Evolutionary conservation across 805 yeast genomes (phyloP).

Genomic region (Metschnikowia reukaufii): DNA sequence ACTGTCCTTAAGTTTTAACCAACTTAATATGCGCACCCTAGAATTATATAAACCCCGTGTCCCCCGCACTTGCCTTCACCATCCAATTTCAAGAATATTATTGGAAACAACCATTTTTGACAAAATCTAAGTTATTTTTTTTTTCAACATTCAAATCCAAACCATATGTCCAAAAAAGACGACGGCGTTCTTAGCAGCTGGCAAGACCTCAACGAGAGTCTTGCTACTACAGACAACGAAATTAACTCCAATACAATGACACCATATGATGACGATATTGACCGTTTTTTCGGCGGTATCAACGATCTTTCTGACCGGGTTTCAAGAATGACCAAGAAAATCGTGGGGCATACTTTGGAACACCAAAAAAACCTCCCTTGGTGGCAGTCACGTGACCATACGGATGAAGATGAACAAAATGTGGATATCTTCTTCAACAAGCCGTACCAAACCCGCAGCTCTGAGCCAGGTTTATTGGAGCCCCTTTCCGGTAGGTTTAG

Average conservation of each 20-base stretch:
- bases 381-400: conserved; percentile 9
- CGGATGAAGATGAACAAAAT: conserved; percentile 2
- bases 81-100: too few relatives aligned
- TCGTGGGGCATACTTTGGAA: conserved; percentile 22
- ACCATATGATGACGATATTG: conserved; percentile 25
- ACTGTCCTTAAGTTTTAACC: too few relatives aligned
- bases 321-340: conserved; percentile 26
- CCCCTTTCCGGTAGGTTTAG: not conserved
- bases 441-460: conserved; percentile 23
- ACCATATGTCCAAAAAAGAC: not conserved
- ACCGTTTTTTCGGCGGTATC: conserved; percentile 24
- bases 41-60: not conserved
- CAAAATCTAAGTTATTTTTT: too few relatives aligned
- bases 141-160: not conserved
- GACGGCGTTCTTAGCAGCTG: conserved; percentile 1
- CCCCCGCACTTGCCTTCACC: not conserved
- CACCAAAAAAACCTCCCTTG: conserved; percentile 1
- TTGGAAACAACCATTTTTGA: too few relatives aligned
- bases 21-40: not conserved
- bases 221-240: not conserved
- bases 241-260: conserved; percentile 8
- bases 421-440: conserved; percentile 21
- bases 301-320: conserved; percentile 27
- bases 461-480: not conserved
- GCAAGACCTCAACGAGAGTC: not conserved